Evolutionary conservation across 2,329 filamentous ascomycete species (phyloP).

Genomic region (Elsinoe fawcettii): DNA sequence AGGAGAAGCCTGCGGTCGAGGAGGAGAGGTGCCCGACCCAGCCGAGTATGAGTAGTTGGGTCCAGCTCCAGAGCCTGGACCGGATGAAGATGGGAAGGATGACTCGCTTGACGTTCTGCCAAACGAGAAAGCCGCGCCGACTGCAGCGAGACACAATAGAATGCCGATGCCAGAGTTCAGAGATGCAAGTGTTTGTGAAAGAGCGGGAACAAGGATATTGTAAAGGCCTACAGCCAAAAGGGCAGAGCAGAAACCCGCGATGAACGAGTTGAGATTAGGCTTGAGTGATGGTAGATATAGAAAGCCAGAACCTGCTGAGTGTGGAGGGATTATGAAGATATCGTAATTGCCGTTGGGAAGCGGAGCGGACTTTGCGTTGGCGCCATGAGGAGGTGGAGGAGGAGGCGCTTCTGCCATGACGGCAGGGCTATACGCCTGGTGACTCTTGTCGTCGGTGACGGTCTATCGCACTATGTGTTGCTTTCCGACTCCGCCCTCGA

Average conservation of each 20-base stretch:
- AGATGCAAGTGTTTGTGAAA: slow-evolving; percentile 61
- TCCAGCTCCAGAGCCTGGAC: not conserved
- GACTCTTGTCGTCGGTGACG: not conserved
- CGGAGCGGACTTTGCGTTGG: slow-evolving; percentile 55
- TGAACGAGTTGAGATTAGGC: slow-evolving; percentile 82
- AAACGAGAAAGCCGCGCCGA: slow-evolving; percentile 69
- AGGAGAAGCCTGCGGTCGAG: slow-evolving; percentile 10
- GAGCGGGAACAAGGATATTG: slow-evolving; percentile 62
- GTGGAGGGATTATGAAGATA: slow-evolving; percentile 92
- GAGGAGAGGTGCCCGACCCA: slow-evolving; percentile 15
- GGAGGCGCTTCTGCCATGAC: slow-evolving; percentile 47
- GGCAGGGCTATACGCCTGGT: not conserved
- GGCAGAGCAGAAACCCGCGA: slow-evolving; percentile 74
- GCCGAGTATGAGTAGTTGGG: slow-evolving; percentile 19
- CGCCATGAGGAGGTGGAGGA: slow-evolving; percentile 77
- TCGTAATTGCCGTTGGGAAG: slow-evolving; percentile 88
- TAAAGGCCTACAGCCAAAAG: slow-evolving; percentile 66
- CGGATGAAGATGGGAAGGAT: slow-evolving; percentile 14
- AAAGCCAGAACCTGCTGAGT: slow-evolving; percentile 82
- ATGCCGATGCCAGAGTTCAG: slow-evolving; percentile 54
- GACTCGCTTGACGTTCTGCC: slow-evolving; percentile 52
- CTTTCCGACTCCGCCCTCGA: not conserved
- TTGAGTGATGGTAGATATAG: slow-evolving; percentile 86
- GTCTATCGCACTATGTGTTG: slow-evolving; percentile 8
- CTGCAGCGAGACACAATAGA: slow-evolving; percentile 60